These are phyloP conservation scores for Heterobasidion parviporum DNA, from an alignment of 1,284 basidiomycete genomes.

Conservation along the genomic window DNA sequence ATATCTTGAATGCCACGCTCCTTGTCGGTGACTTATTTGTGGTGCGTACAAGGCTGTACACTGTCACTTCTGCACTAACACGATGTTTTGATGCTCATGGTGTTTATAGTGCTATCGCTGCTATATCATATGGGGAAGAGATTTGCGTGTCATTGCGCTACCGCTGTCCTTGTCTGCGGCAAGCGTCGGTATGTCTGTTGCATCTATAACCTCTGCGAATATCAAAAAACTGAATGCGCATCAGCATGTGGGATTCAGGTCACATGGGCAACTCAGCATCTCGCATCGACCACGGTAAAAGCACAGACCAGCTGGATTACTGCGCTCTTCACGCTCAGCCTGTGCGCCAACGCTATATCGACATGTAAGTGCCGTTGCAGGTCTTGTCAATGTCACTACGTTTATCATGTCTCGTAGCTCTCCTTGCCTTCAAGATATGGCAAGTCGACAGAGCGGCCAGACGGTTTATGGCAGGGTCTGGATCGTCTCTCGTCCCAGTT, in stretches of 20 bases:
- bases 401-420: conserved; percentile 1
- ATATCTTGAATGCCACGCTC: conserved; percentile 7
- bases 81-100: not conserved
- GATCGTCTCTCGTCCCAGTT: conserved; percentile 7
- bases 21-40: conserved; percentile 13
- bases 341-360: conserved; percentile 11
- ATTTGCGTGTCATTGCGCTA: conserved; percentile 7
- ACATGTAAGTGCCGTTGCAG: conserved; percentile 8
- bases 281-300: not conserved
- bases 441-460: conserved; percentile 5
- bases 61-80: not conserved
- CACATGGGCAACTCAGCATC: not conserved
- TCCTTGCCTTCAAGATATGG: conserved; percentile 13
- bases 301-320: conserved; percentile 8
- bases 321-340: conserved; percentile 10
- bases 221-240: not conserved
- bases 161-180: conserved; percentile 9
- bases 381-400: not conserved
- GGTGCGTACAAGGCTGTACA: conserved; percentile 1
- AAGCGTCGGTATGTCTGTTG: conserved; percentile 6
- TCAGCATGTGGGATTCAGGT: conserved; percentile 3
- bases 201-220: not conserved
- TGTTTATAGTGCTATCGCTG: conserved; percentile 11
- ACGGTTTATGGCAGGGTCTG: not conserved
- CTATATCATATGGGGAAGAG: conserved; percentile 14